Percentiles rank a stretch among this genome's conserved stretches.
Conservation (phyloP, 768 basidiomycete genomes). For the Clavaria fumosa region DNA sequence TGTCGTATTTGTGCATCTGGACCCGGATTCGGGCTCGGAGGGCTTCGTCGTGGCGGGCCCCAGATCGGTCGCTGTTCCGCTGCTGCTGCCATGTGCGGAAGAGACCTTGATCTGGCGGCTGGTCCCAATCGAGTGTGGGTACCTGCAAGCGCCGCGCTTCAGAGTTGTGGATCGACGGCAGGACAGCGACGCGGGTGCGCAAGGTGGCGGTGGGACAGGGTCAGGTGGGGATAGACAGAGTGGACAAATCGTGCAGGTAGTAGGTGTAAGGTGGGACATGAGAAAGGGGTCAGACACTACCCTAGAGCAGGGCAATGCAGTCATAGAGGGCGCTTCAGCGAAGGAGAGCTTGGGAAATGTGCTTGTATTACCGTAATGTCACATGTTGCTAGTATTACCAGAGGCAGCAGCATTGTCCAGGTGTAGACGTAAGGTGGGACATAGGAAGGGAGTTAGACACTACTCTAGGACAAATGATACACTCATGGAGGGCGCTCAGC, state of each 20-base stretch:
- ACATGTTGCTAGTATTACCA: no score
- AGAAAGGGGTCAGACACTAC: no score
- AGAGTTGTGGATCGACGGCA: constrained; percentile 39
- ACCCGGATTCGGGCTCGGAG: constrained; percentile 43
- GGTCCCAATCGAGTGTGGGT: constrained; percentile 62
- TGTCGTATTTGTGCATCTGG: constrained; percentile 56
- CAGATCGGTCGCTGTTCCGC: constrained; percentile 46
- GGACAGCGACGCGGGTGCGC: constrained; percentile 16
- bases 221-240: constrained; percentile 24
- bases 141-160: constrained; percentile 44
- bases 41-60: constrained; percentile 75
- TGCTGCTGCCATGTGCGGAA: constrained; percentile 62
- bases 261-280: constrained; percentile 25
- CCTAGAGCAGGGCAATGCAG: no score
- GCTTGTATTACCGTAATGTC: no score
- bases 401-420: no score
- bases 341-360: no score
- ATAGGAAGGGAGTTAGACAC: no score
- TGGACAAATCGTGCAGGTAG: constrained; percentile 35
- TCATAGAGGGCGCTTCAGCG: no score
- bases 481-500: no score
- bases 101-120: constrained; percentile 51
- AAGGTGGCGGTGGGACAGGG: constrained; percentile 13
- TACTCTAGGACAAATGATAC: no score
- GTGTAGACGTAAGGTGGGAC: no score